A percentile compares a stretch with the other conserved stretches of the same genome.
These are phyloP conservation scores for Apiotrichum sp. DNA, from an alignment of 1,284 basidiomycete genomes.

Conservation along the genomic window DNA sequence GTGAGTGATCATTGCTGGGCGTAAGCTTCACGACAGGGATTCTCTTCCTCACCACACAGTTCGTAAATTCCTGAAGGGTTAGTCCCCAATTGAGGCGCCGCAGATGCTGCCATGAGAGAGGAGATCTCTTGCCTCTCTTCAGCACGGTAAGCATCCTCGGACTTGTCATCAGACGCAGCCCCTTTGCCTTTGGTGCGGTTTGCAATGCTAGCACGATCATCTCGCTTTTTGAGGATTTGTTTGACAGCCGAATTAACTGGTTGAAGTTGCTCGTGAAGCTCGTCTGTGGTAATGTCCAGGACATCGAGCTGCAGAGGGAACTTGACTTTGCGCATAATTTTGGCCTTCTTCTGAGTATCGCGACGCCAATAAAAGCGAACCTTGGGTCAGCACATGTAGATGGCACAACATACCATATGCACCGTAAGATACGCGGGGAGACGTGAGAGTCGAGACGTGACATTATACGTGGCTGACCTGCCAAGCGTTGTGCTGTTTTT, in stretches of 20 bases:
- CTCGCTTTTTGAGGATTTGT: slow-evolving; percentile 73
- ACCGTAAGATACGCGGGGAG: slow-evolving; percentile 59
- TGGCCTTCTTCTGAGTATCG: slow-evolving; percentile 85
- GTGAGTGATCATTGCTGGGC: slow-evolving; percentile 82
- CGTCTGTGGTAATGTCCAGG: slow-evolving; percentile 71
- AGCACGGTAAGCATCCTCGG: slow-evolving; percentile 42
- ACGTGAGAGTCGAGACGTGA: slow-evolving; percentile 72
- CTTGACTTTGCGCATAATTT: slow-evolving; percentile 94
- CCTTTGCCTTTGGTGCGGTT: slow-evolving; percentile 58
- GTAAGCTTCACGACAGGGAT: not conserved
- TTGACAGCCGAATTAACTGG: slow-evolving; percentile 68
- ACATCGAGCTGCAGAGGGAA: slow-evolving; percentile 77
- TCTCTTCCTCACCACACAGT: slow-evolving; percentile 38
- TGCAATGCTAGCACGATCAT: slow-evolving; percentile 75
- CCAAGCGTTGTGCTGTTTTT: slow-evolving; percentile 76
- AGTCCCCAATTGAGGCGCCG: slow-evolving; percentile 15
- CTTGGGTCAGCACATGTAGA: slow-evolving; percentile 53
- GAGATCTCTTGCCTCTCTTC: slow-evolving; percentile 37
- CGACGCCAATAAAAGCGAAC: slow-evolving; percentile 88
- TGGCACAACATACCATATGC: slow-evolving; percentile 28
- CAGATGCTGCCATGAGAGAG: slow-evolving; percentile 21
- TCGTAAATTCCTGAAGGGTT: slow-evolving; percentile 45
- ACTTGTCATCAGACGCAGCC: slow-evolving; percentile 8
- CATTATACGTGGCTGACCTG: slow-evolving; percentile 76
- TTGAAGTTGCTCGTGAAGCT: slow-evolving; percentile 63